phyloP scores from a whole-genome alignment of 305 asterid species.

The Fraxinus floribunda region DNA sequence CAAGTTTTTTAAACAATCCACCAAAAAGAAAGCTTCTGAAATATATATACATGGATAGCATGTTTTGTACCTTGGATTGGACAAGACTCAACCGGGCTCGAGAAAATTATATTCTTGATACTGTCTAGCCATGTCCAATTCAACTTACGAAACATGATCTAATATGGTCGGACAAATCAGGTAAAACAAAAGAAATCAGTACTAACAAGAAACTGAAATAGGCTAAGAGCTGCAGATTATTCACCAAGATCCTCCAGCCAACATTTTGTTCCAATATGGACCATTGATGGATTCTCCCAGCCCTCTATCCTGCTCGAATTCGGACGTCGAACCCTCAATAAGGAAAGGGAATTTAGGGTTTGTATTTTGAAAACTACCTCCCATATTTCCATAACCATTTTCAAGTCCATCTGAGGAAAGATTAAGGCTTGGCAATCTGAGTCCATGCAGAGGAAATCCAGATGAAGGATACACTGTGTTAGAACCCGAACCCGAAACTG shows the following conservation, averaged over 20 bases:
- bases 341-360: slow-evolving; percentile 29
- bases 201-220: neutral
- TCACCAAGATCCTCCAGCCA: neutral
- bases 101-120: neutral
- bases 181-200: slow-evolving; percentile 11
- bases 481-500: slow-evolving; percentile 1
- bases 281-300: slow-evolving; percentile 30
- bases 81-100: neutral
- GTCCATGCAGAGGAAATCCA: slow-evolving; percentile 27
- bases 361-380: slow-evolving; percentile 14
- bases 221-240: neutral
- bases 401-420: slow-evolving; percentile 40
- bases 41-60: neutral
- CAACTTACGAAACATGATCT: neutral
- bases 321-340: slow-evolving; percentile 20
- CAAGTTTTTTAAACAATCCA: neutral
- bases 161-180: neutral
- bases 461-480: slow-evolving; percentile 16
- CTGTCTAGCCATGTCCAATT: neutral
- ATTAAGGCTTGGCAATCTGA: slow-evolving; percentile 24
- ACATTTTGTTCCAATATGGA: slow-evolving; percentile 40
- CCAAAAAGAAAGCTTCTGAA: neutral
- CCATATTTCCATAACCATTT: slow-evolving; percentile 15
- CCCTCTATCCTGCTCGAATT: slow-evolving; percentile 25
- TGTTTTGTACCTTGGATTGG: neutral